Conservation (phyloP, 2,329 filamentous ascomycete species). For the Penicillium sp. region DNA sequence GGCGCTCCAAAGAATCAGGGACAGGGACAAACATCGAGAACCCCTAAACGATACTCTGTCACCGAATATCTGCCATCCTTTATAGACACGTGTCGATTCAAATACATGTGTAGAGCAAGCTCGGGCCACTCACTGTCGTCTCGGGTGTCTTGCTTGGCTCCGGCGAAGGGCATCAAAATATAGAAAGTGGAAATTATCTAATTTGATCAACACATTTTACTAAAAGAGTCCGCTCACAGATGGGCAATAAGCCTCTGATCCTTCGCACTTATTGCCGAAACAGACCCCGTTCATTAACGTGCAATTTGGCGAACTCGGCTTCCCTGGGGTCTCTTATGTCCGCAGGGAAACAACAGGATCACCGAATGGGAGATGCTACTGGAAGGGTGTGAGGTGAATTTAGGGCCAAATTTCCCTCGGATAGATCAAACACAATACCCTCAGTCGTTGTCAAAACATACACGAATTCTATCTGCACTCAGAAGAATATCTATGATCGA, state of each 20-base stretch:
- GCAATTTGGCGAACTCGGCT: conserved; percentile 9
- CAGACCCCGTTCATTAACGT: conserved; percentile 33
- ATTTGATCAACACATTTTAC: too few species aligned
- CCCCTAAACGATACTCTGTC: conserved; percentile 18
- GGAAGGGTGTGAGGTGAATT: background rate
- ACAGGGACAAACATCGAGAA: conserved; percentile 25
- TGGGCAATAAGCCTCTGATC: conserved; percentile 52
- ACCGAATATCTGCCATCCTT: conserved; percentile 26
- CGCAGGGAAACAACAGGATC: too few species aligned
- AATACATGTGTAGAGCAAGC: background rate
- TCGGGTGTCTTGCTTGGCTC: conserved; percentile 29
- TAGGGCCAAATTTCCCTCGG: too few species aligned
- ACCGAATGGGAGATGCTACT: conserved; percentile 29
- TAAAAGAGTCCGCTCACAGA: too few species aligned
- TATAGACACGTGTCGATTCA: background rate
- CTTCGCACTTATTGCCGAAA: conserved; percentile 47
- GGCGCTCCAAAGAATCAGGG: too few species aligned
- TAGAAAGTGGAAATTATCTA: conserved; percentile 52
- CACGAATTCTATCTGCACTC: conserved; percentile 32
- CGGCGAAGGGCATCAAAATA: conserved; percentile 52
- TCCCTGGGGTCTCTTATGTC: conserved; percentile 17
- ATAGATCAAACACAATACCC: too few species aligned
- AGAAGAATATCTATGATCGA: conserved; percentile 28
- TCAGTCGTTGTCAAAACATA: conserved; percentile 5
- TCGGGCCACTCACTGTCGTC: conserved; percentile 23